Evolutionary conservation across 495 filamentous ascomycete genomes (phyloP), one percentile per base, ranked within the genome.

Genomic region (Saxispiralis lemnorum): DNA sequence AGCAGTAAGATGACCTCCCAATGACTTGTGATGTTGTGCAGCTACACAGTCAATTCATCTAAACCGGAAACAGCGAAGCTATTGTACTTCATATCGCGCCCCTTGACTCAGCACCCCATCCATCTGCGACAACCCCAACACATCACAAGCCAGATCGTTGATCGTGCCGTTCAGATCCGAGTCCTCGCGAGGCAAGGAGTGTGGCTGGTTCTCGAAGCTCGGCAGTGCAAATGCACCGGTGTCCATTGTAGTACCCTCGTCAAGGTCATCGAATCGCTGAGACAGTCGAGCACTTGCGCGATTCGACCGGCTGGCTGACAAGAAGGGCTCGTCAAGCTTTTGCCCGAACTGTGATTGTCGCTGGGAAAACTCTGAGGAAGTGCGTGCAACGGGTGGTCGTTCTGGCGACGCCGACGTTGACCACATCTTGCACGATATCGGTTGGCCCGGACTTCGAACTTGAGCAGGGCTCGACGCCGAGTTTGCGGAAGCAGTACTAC

Each of bases 121-220:
- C 33, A 44, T 1, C 2, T 48, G 33, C 13, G 10, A 19, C 33
- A 31, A 20, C 28, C 48, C 10, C 24, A 51, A 17, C 31, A 51
- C 39, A 38, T 20, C 18, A 13, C n/a, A 7, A 2, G 32, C 20
- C 31, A 51, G n/a, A 15, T 51, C 48, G 18, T 33, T 19, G 9
- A 51, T 34, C 7, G 48, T 47, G 7, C 34, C 6, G 2, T 44
- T 30, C 11, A 44, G 15, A 24, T 51, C 13, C 14, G 43, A 43
- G n/a, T 51, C 48, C 2, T 41, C 34, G 21, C 38, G 31, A 11
- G 38, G 28, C 19, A 46, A 33, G 3, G 40, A 9, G 7, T 28
- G n/a, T n/a, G 20, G 15, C 16, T 35, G 18, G n/a, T 16, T 19
- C 12, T 34, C 28, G 24, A 20, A 30, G 18, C 46, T 35, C 7